Conservation (phyloP, 257 asterid species). For the Handroanthus guayacan region DNA sequence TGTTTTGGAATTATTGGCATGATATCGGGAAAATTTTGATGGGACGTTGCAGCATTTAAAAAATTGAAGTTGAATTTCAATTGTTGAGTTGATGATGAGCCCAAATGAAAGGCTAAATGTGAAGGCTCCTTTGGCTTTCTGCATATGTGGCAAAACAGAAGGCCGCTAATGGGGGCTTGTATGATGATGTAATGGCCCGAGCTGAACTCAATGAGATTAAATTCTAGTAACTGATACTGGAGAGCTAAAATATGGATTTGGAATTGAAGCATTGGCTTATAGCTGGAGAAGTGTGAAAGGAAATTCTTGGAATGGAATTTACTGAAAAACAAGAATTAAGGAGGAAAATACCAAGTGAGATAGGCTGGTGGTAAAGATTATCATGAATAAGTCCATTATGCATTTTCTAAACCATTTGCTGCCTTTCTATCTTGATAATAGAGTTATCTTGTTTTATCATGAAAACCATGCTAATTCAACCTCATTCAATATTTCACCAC, state of each 20-base stretch:
- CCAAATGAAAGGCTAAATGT: neutral
- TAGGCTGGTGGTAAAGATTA: neutral
- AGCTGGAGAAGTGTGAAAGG: neutral
- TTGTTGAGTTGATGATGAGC: neutral
- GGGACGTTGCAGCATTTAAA: neutral
- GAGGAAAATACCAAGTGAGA: neutral
- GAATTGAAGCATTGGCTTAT: neutral
- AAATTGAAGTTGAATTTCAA: constrained; percentile 8
- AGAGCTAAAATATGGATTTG: constrained; percentile 8
- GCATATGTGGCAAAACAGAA: neutral
- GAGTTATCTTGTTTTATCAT: neutral
- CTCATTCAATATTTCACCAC: neutral
- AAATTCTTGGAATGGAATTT: neutral
- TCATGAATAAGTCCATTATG: neutral
- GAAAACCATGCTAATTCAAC: neutral
- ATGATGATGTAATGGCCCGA: neutral
- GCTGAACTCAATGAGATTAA: constrained; percentile 3
- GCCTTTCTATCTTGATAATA: neutral
- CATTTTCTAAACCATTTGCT: neutral
- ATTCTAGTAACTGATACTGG: constrained; percentile 15
- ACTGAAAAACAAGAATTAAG: neutral
- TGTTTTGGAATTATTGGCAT: neutral
- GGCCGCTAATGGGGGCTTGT: constrained; percentile 17
- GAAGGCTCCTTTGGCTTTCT: neutral
- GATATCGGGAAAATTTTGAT: neutral